These are phyloP conservation scores for Ceratocystis alfenasii DNA, from an alignment of 2,329 filamentous ascomycete genomes.

Conservation along the genomic window DNA sequence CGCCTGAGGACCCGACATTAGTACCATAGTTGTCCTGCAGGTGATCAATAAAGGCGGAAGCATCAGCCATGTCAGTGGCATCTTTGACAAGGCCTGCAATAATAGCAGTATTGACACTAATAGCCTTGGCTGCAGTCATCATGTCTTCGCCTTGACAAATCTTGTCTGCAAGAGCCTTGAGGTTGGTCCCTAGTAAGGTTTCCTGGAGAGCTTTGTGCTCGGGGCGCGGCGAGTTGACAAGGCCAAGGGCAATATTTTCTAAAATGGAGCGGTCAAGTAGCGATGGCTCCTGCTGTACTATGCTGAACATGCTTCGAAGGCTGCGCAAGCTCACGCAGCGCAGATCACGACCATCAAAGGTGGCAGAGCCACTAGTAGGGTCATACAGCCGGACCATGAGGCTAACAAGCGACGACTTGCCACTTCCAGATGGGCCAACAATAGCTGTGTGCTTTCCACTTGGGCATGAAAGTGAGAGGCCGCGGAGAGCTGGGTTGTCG, in stretches of 20 bases:
- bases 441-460: constrained; percentile 42
- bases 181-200: constrained; percentile 37
- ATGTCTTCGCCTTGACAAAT: constrained; percentile 41
- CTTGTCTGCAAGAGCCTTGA: constrained; percentile 41
- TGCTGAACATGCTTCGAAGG: constrained; percentile 33
- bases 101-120: constrained; percentile 36
- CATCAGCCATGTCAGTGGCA: constrained; percentile 48
- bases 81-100: constrained; percentile 40
- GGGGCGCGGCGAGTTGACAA: constrained; percentile 34
- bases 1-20: constrained; percentile 41
- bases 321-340: constrained; percentile 37
- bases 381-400: constrained; percentile 48
- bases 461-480: constrained; percentile 38
- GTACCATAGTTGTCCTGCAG: constrained; percentile 45
- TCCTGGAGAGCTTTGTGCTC: constrained; percentile 34
- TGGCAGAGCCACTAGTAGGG: constrained; percentile 37
- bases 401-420: constrained; percentile 45
- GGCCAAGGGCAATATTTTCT: constrained; percentile 41
- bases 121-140: constrained; percentile 32
- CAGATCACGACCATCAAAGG: constrained; percentile 39
- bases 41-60: constrained; percentile 41
- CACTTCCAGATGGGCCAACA: constrained; percentile 47
- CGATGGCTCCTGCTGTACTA: constrained; percentile 38
- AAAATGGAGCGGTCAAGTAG: constrained; percentile 38
- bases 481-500: constrained; percentile 33